These are phyloP conservation scores for Hypsizygus ulmarius DNA, from an alignment of 1,284 basidiomycete species.

Conservation along the genomic window DNA sequence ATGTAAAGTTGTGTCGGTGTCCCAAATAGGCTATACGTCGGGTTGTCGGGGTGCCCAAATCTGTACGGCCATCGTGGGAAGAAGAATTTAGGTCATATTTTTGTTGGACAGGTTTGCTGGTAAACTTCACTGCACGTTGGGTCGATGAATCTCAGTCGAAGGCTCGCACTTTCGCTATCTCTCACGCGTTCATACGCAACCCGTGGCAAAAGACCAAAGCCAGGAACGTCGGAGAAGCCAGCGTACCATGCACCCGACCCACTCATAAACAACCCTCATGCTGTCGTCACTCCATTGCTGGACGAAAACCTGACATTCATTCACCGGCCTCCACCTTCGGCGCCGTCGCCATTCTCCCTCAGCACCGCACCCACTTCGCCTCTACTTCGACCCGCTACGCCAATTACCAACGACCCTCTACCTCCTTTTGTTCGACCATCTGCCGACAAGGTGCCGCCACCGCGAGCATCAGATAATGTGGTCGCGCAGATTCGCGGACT, in stretches of 20 bases:
- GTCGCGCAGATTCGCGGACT: slow-evolving; percentile 57
- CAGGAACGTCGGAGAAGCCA: slow-evolving; percentile 51
- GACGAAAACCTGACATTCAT: slow-evolving; percentile 68
- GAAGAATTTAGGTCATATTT: slow-evolving; percentile 9
- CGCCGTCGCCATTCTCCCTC: slow-evolving; percentile 66
- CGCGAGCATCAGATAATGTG: slow-evolving; percentile 48
- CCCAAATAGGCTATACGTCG: slow-evolving; percentile 1
- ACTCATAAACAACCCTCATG: slow-evolving; percentile 54
- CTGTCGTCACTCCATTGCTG: slow-evolving; percentile 51
- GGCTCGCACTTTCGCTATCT: slow-evolving; percentile 19
- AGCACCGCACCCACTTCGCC: slow-evolving; percentile 68
- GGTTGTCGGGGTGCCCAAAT: background rate
- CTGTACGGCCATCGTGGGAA: slow-evolving; percentile 7
- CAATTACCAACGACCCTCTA: slow-evolving; percentile 29
- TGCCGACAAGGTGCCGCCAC: slow-evolving; percentile 31
- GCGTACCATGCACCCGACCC: slow-evolving; percentile 66
- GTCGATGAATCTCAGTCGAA: slow-evolving; percentile 25
- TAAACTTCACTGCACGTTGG: background rate
- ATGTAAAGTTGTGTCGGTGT: background rate
- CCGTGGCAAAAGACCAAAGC: slow-evolving; percentile 43
- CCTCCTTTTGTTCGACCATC: slow-evolving; percentile 47
- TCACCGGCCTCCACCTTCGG: slow-evolving; percentile 72
- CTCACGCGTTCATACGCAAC: slow-evolving; percentile 32
- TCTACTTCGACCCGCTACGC: slow-evolving; percentile 44
- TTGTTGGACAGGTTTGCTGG: slow-evolving; percentile 3